Conservation (phyloP, 139 green algal genomes). For the Monoraphidium neglectum region DNA sequence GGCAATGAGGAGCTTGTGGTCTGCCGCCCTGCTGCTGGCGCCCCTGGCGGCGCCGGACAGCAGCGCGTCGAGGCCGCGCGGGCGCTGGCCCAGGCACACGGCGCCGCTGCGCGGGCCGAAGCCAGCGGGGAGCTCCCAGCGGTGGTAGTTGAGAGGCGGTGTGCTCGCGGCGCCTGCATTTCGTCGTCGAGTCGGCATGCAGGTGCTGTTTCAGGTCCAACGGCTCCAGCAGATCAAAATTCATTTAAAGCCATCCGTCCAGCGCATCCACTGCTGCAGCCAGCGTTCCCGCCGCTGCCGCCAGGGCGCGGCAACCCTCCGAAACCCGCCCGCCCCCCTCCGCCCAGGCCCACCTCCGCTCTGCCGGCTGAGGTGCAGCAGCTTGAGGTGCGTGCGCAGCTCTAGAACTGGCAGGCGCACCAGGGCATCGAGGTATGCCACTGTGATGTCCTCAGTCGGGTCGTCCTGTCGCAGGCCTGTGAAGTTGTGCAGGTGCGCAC, state of each 20-base stretch:
- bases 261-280: too few relatives aligned
- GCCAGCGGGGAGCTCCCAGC: conserved; percentile 47
- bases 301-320: too few relatives aligned
- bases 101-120: conserved; percentile 12
- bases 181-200: too few relatives aligned
- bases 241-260: too few relatives aligned
- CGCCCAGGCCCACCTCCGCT: too few relatives aligned
- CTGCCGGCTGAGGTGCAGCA: not conserved
- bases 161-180: not conserved
- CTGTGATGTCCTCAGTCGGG: conserved; percentile 52
- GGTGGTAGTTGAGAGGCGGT: conserved; percentile 22
- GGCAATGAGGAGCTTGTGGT: conserved; percentile 29
- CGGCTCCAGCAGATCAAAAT: too few relatives aligned
- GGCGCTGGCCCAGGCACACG: conserved; percentile 42
- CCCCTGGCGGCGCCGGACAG: conserved; percentile 24
- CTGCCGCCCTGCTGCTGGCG: not conserved
- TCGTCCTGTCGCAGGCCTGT: conserved; percentile 43
- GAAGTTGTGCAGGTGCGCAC: not conserved
- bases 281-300: too few relatives aligned
- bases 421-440: conserved; percentile 52
- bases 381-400: conserved; percentile 16
- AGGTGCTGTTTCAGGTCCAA: too few relatives aligned
- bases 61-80: conserved; percentile 43
- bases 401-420: conserved; percentile 52
- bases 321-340: too few relatives aligned